Percentiles rank a stretch among this genome's conserved stretches.
phyloP scores from a whole-genome alignment of 2,329 filamentous ascomycete species.

The Alternaria sp. region DNA sequence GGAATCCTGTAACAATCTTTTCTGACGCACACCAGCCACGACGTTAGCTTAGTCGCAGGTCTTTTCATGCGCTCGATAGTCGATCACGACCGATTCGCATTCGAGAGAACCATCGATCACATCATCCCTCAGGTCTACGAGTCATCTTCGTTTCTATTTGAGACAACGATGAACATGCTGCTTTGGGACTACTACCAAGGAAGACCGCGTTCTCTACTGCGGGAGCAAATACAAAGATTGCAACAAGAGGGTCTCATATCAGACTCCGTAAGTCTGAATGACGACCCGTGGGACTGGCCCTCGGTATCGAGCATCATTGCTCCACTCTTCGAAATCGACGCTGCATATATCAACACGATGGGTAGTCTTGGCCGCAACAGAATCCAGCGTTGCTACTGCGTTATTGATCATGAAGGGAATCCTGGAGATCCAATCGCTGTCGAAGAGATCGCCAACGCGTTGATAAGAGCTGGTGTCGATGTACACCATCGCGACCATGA shows the following conservation, averaged over 20 bases:
- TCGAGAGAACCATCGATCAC: slow-evolving; percentile 11
- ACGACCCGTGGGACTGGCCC: slow-evolving; percentile 12
- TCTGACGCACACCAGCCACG: slow-evolving; percentile 1
- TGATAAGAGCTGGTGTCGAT: slow-evolving; percentile 11
- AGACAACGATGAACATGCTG: slow-evolving; percentile 15
- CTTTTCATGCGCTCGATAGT: slow-evolving; percentile 10
- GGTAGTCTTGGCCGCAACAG: slow-evolving; percentile 13
- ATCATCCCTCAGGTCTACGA: slow-evolving; percentile 8
- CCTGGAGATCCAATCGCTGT: not conserved
- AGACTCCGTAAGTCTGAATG: not conserved
- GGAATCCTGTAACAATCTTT: not conserved
- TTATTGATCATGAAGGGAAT: not conserved
- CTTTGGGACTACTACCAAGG: slow-evolving; percentile 16
- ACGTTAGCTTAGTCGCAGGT: slow-evolving; percentile 13
- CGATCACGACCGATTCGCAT: not conserved
- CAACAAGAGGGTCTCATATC: slow-evolving; percentile 9
- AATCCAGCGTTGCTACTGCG: slow-evolving; percentile 3
- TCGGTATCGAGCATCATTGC: slow-evolving; percentile 6
- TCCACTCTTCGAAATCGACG: slow-evolving; percentile 6
- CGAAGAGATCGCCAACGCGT: not conserved
- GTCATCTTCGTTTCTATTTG: slow-evolving; percentile 12
- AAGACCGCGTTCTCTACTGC: slow-evolving; percentile 6
- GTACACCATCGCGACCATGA: slow-evolving; percentile 1
- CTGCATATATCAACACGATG: slow-evolving; percentile 7
- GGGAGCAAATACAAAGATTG: slow-evolving; percentile 4